Base-by-base conservation (phyloP, 257 asterid species). In the Primulina tabacum region DNA sequence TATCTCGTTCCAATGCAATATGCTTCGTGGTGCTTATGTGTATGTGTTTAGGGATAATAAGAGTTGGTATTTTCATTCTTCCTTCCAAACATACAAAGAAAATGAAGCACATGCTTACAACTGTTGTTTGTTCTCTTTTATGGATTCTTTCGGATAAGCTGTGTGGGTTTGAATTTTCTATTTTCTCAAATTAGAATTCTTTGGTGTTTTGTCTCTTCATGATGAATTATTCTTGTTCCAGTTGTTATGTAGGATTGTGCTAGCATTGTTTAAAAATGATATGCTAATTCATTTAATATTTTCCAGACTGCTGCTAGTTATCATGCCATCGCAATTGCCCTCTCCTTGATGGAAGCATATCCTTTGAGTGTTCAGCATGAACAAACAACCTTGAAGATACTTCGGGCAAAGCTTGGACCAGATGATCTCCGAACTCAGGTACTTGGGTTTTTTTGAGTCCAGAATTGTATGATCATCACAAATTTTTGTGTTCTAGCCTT, bases 401-500 rank as follows among this genome's bases (percentile, higher is more conserved):
- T 91, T 73, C 81, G 95, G 57, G 88, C 95, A 62, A 91, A 91
- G 89, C 88, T 91, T 65, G 97, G 97, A 71, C 87, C 89, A 14
- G 97, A 91, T 74, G 97, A 91, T 80, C 96, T 91, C 76, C 92
- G 97, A 38, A 91, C 97, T 50, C 97, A 91, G 96, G 97, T 91
- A 78, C 60, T 79, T 60, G 24, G 30, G 20, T 50, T 50, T 73
- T 76, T 64, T 34, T 8, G 30, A 71, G 43, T 67, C 74, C 65
- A 67, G 72, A 62, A 52, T 59, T 30, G 35, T 57, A 28, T 9
- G 37, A 38, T 50, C 29, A 60, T 73, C 57, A 60, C 69, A 60
- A 47, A 29, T 55, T 53, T 78, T 71, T 68, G 70, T 67, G 60
- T 60, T 64, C 47, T 75, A n/a, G 50, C 35, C 56, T n/a, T 50